Percentiles rank a stretch among this genome's conserved stretches.
phyloP scores from a whole-genome alignment of 1,284 basidiomycete species.

The Exsudoporus floridanus region DNA sequence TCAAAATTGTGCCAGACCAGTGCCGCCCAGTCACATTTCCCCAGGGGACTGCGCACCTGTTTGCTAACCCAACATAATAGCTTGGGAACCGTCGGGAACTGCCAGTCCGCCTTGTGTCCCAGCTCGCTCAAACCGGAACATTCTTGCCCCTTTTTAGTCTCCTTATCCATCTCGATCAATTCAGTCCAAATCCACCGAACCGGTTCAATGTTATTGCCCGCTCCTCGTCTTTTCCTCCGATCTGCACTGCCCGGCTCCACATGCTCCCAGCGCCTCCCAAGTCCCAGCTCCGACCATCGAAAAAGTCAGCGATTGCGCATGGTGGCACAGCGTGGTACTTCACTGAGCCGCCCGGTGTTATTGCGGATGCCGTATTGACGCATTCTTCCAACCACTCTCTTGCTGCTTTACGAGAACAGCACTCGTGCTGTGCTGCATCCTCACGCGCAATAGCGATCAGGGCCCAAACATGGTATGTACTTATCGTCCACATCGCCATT shows the following conservation, averaged over 20 bases:
- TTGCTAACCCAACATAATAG: not conserved
- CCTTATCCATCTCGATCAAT: conserved; percentile 31
- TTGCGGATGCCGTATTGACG: conserved; percentile 21
- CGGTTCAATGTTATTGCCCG: conserved; percentile 2
- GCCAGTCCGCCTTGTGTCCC: conserved; percentile 29
- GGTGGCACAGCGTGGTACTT: conserved; percentile 2
- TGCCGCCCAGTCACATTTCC: not conserved
- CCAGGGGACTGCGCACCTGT: not conserved
- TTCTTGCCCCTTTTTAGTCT: conserved; percentile 14
- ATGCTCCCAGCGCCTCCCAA: conserved; percentile 9
- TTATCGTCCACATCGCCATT: conserved; percentile 6
- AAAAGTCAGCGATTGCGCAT: not conserved
- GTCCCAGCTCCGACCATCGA: not conserved
- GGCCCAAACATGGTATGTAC: conserved; percentile 10
- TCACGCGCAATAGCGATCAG: conserved; percentile 24
- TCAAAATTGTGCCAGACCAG: not conserved
- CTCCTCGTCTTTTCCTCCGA: conserved; percentile 1
- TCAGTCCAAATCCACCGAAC: conserved; percentile 18
- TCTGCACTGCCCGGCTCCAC: conserved; percentile 19
- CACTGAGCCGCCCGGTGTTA: conserved; percentile 16
- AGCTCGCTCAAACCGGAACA: conserved; percentile 20
- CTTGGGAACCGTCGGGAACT: conserved; percentile 36
- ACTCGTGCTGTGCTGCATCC: conserved; percentile 7
- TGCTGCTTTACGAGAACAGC: conserved; percentile 16
- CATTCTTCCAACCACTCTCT: not conserved